These are phyloP conservation scores for Coelastrella sp. DNA, from an alignment of 139 green algal species.

Conservation along the genomic window DNA sequence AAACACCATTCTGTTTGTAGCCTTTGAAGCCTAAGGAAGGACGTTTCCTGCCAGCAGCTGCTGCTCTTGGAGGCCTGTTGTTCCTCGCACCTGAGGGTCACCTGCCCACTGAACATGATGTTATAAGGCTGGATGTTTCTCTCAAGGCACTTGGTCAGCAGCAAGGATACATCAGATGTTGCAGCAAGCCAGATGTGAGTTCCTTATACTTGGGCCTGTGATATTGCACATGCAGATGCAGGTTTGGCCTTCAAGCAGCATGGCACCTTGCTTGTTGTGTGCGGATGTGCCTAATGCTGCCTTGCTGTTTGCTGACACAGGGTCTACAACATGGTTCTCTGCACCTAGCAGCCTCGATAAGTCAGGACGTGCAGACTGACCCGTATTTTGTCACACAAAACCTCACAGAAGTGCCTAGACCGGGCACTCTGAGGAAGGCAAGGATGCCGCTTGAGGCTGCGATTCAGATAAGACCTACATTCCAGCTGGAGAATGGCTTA, in stretches of 20 bases:
- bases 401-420: constrained; percentile 52
- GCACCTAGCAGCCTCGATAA: constrained; percentile 31
- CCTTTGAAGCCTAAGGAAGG: constrained; percentile 68
- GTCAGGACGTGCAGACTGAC: constrained; percentile 48
- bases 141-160: constrained; percentile 69
- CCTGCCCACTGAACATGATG: constrained; percentile 72
- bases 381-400: constrained; percentile 52
- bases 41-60: constrained; percentile 78
- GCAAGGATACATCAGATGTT: constrained; percentile 76
- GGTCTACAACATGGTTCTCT: constrained; percentile 1
- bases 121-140: constrained; percentile 68
- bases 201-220: background rate
- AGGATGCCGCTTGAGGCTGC: constrained; percentile 72
- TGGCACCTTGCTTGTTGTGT: background rate
- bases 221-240: too few relatives aligned
- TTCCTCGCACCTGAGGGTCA: constrained; percentile 72
- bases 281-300: too few relatives aligned
- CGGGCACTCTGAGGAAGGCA: constrained; percentile 69
- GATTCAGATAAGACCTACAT: constrained; percentile 77
- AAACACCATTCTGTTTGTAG: background rate
- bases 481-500: constrained; percentile 80
- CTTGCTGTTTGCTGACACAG: too few relatives aligned
- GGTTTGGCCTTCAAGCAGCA: background rate
- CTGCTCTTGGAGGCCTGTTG: constrained; percentile 76
- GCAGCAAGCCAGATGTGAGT: constrained; percentile 50